Evolutionary conservation across 129 eudicot genomes (phyloP).

Genomic region (Flaveria brownii): DNA sequence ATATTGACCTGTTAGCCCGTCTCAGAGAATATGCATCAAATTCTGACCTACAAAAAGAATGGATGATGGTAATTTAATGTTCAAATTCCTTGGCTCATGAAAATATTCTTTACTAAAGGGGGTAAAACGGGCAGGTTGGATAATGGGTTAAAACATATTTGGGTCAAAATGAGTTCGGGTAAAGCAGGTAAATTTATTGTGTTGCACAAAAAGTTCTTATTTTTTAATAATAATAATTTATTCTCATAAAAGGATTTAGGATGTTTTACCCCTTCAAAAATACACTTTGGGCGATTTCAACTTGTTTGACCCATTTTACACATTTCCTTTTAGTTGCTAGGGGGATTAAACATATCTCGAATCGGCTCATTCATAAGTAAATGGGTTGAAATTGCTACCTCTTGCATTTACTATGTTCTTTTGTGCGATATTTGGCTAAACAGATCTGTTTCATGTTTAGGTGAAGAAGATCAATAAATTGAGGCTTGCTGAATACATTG

Average conservation of each 20-base stretch:
- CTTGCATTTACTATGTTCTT: background rate
- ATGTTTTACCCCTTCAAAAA: background rate
- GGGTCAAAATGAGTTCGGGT: background rate
- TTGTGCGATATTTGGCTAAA: background rate
- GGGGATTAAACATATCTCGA: background rate
- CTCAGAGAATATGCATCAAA: constrained; percentile 47
- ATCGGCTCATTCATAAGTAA: background rate
- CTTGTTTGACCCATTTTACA: constrained; percentile 5
- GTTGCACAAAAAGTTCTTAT: background rate
- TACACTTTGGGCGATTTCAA: background rate
- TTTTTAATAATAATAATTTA: background rate
- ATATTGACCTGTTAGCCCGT: constrained; percentile 47
- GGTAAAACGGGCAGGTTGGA: background rate
- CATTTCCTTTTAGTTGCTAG: background rate
- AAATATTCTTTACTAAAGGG: background rate
- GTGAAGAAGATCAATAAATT: constrained; percentile 55
- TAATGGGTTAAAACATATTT: background rate
- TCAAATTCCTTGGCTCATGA: background rate
- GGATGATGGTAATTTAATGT: constrained; percentile 44
- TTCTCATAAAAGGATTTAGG: background rate
- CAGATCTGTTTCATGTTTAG: constrained; percentile 28
- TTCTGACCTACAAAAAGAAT: constrained; percentile 50
- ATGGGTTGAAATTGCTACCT: background rate
- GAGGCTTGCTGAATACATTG: constrained; percentile 67
- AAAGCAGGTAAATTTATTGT: background rate